Base-by-base conservation (phyloP, 305 asterid species). In the Lippia alba region DNA sequence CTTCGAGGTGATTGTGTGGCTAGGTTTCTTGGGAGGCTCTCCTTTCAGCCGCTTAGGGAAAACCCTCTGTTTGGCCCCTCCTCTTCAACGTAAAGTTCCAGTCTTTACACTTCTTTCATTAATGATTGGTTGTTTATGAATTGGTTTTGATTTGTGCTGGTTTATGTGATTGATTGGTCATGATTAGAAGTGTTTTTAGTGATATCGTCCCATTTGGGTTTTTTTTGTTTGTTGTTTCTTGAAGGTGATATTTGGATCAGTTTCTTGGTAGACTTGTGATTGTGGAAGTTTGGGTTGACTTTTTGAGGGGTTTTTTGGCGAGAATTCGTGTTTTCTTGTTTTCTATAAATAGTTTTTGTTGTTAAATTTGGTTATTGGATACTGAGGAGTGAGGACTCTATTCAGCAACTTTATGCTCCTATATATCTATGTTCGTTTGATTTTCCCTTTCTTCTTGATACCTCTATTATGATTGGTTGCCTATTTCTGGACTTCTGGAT, bases 61-160 rank as follows among this genome's bases (percentile, higher is more conserved):
- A 94, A 94, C 78, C 99, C 99, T 46, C 92, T 94, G 49, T 89
- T 90, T 71, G 99, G 99, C 39, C 98, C 99, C 46, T 92, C 99
- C 74, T 86, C 98, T 75, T 49, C 86, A 4, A 78, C 98, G 99
- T 94, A 86, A 78, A 49, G 16, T 58, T 56, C 39, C 61, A 6
- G 18, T 58, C 55, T 48, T 56, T 20, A 8, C 53, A 8, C 53
- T 20, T 8, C 5, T 67, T 24, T 16, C 20, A 46, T 15, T 55
- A 30, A 46, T 63, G 72, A 4, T 9, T 50, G 57, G 41, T 11
- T 71, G 1, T 51, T 55, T 46, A 24, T 39, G 30, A 64, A 16
- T 41, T 76, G 57, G 58, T 76, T 60, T 56, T 69, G 69, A 49
- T 8, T 68, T 50, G 34, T 36, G 69, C 33, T 11, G 53, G 76